Evolutionary conservation across 768 basidiomycete genomes (phyloP).

Genomic region (Fistulinella prunicolor): DNA sequence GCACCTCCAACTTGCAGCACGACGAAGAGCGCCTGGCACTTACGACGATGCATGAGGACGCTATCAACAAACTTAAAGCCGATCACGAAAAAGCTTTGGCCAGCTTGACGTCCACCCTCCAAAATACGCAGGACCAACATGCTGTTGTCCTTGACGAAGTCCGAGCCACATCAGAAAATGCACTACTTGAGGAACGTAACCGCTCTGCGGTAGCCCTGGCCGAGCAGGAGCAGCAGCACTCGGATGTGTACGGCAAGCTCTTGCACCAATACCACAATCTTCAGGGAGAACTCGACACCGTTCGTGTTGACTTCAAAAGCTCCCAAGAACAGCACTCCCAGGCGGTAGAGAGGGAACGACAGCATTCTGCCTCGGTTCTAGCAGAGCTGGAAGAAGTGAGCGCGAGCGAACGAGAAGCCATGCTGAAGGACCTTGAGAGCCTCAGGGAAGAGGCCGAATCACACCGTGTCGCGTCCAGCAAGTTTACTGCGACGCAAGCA

Average conservation of each 20-base stretch:
- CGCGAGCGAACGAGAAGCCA: conserved; percentile 22
- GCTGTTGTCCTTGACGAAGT: conserved; percentile 36
- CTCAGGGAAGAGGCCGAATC: conserved; percentile 52
- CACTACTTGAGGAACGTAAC: conserved; percentile 46
- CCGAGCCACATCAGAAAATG: conserved; percentile 31
- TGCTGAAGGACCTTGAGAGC: conserved; percentile 47
- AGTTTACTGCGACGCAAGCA: conserved; percentile 34
- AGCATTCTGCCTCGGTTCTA: conserved; percentile 20
- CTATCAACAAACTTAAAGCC: conserved; percentile 37
- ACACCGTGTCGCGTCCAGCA: conserved; percentile 46
- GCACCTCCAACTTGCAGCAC: conserved; percentile 25
- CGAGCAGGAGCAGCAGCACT: conserved; percentile 49
- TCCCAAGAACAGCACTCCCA: conserved; percentile 16
- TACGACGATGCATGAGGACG: conserved; percentile 42
- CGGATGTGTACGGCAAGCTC: conserved; percentile 44
- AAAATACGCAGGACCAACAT: conserved; percentile 36
- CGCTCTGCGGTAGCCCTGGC: conserved; percentile 43
- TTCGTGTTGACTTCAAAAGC: conserved; percentile 43
- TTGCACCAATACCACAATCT: conserved; percentile 36
- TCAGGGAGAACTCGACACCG: conserved; percentile 54
- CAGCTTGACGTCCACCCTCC: conserved; percentile 39
- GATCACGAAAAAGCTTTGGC: conserved; percentile 50
- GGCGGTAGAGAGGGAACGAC: conserved; percentile 28
- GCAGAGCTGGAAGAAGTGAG: conserved; percentile 17
- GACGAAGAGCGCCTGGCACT: conserved; percentile 38